Percentiles rank a stretch among this genome's conserved stretches.
phyloP scores from a whole-genome alignment of 805 yeast genomes.

The Jamesozyma rosinii region DNA sequence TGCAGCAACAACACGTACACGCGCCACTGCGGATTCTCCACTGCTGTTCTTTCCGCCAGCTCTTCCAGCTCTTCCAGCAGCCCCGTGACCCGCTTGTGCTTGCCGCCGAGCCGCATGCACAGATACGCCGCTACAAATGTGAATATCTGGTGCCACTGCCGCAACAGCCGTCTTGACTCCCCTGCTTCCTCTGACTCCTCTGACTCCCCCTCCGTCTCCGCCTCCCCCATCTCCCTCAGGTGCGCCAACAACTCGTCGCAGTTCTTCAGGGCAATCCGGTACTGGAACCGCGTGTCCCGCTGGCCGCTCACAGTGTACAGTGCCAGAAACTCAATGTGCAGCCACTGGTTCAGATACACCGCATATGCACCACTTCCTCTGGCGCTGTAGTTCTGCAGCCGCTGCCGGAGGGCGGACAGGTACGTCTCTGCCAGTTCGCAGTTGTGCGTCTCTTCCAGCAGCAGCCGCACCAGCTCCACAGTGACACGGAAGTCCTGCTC shows the following conservation, averaged over 20 bases:
- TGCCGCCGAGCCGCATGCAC: slow-evolving; percentile 8
- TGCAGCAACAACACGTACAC: slow-evolving; percentile 12
- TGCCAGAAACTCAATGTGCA: slow-evolving; percentile 18
- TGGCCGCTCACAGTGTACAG: slow-evolving; percentile 14
- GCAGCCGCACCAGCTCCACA: slow-evolving; percentile 20
- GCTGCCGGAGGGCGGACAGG: slow-evolving; percentile 18
- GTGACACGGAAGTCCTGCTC: slow-evolving; percentile 24
- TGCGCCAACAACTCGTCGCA: slow-evolving; percentile 14
- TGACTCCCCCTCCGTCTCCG: slow-evolving; percentile 1
- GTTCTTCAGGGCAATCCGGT: slow-evolving; percentile 19
- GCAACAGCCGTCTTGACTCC: background rate
- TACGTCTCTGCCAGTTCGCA: slow-evolving; percentile 24
- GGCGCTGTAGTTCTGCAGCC: slow-evolving; percentile 15
- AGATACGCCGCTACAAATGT: slow-evolving; percentile 11
- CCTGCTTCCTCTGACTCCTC: background rate
- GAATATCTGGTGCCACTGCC: slow-evolving; percentile 16
- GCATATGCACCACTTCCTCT: background rate
- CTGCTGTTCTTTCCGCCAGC: background rate
- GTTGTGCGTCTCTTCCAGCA: slow-evolving; percentile 26
- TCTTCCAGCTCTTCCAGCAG: slow-evolving; percentile 6
- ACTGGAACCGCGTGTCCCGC: slow-evolving; percentile 14
- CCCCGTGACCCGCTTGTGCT: slow-evolving; percentile 5
- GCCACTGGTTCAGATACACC: slow-evolving; percentile 11
- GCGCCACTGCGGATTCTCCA: slow-evolving; percentile 8
- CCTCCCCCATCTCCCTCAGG: slow-evolving; percentile 1